Evolutionary conservation across 1,139 yeast genomes (phyloP).

Genomic region (Hanseniaspora gamundiae): DNA sequence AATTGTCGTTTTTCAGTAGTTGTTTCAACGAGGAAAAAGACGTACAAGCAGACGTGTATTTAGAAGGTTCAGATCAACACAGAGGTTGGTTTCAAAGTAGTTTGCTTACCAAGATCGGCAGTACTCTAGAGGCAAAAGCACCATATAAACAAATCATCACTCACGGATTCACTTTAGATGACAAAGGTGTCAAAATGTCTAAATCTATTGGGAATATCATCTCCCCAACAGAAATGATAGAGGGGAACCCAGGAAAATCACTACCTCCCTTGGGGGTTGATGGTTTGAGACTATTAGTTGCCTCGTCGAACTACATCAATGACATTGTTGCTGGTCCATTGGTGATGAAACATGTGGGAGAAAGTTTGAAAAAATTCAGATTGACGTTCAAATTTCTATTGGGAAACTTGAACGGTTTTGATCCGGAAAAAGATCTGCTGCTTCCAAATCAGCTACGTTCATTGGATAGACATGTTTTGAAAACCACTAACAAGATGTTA

Average conservation of each 20-base stretch:
- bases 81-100: constrained; percentile 99
- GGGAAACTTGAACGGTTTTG: constrained; percentile 51
- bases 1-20: constrained; percentile 24
- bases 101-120: constrained; percentile 61
- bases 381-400: constrained; percentile 69
- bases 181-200: constrained; percentile 82
- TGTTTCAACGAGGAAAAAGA: constrained; percentile 14
- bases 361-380: constrained; percentile 68
- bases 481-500: constrained; percentile 41
- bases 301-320: constrained; percentile 72
- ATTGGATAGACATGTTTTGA: constrained; percentile 55
- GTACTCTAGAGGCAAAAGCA: constrained; percentile 29
- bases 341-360: constrained; percentile 63
- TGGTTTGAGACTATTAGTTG: constrained; percentile 85
- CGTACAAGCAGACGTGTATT: constrained; percentile 58
- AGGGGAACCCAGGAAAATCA: constrained; percentile 45
- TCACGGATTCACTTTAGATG: constrained; percentile 88
- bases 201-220: constrained; percentile 82
- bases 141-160: constrained; percentile 75
- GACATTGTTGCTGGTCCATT: constrained; percentile 71
- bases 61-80: constrained; percentile 96
- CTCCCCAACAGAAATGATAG: constrained; percentile 52
- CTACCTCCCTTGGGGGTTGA: constrained; percentile 77
- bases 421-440: constrained; percentile 20
- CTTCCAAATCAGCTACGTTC: constrained; percentile 31